Evolutionary conservation across 2,329 filamentous ascomycete genomes (phyloP).

Genomic region (Leptosphaerulina australis): DNA sequence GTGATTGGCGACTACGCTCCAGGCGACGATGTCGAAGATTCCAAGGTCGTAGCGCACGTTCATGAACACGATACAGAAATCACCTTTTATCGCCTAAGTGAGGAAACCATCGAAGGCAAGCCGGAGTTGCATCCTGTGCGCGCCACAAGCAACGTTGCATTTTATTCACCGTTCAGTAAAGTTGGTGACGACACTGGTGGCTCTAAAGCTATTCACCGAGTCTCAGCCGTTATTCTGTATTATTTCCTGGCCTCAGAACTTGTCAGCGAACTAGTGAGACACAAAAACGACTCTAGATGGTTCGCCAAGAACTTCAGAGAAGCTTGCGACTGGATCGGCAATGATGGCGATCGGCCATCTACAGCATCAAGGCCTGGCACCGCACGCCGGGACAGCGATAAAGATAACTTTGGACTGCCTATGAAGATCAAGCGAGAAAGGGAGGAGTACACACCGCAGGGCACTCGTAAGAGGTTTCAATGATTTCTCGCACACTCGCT

Average conservation of each 20-base stretch:
- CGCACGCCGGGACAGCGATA: conserved; percentile 22
- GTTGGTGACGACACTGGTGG: conserved; percentile 35
- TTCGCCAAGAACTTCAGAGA: conserved; percentile 39
- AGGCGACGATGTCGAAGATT: conserved; percentile 31
- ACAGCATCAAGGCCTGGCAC: conserved; percentile 28
- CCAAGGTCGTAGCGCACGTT: conserved; percentile 35
- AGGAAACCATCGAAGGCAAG: conserved; percentile 23
- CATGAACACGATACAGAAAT: conserved; percentile 37
- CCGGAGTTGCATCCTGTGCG: conserved; percentile 32
- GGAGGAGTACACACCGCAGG: conserved; percentile 30
- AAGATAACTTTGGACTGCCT: conserved; percentile 20
- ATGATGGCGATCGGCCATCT: conserved; percentile 31
- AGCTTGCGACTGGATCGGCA: conserved; percentile 36
- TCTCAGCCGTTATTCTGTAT: conserved; percentile 35
- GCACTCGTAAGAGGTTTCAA: conserved; percentile 25
- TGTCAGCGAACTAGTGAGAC: conserved; percentile 33
- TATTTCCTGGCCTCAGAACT: conserved; percentile 36
- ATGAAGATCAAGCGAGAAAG: conserved; percentile 35
- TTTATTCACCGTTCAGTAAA: conserved; percentile 37
- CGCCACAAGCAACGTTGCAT: conserved; percentile 36
- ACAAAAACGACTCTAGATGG: conserved; percentile 34
- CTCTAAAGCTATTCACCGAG: conserved; percentile 36
- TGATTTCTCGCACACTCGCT: neutral
- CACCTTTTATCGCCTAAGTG: conserved; percentile 35
- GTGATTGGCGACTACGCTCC: conserved; percentile 39